Evolutionary conservation across 1,284 basidiomycete genomes (phyloP).

Genomic region (Ustilago crameri): DNA sequence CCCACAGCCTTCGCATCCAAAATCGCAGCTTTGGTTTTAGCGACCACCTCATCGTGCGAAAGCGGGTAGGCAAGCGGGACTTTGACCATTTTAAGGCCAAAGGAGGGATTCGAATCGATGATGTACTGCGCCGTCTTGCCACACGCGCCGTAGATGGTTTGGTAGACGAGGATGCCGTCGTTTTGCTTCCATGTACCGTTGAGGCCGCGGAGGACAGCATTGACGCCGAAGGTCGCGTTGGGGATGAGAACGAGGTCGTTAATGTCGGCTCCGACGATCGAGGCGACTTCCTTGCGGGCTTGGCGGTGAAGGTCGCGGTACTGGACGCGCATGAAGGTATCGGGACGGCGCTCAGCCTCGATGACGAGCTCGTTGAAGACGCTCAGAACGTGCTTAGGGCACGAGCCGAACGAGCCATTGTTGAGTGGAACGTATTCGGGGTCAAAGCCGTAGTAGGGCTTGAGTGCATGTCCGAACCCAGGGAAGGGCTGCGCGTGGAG

Average conservation of each 20-base stretch:
- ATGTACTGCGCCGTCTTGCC: conserved; percentile 58
- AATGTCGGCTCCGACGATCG: conserved; percentile 17
- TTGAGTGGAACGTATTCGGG: conserved; percentile 34
- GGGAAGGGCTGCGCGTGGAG: conserved; percentile 30
- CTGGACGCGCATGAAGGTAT: conserved; percentile 27
- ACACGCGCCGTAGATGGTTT: conserved; percentile 65
- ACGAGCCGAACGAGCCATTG: conserved; percentile 47
- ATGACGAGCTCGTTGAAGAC: conserved; percentile 20
- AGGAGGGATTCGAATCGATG: conserved; percentile 54
- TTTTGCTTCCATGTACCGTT: conserved; percentile 53
- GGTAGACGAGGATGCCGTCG: conserved; percentile 58
- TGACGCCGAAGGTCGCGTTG: conserved; percentile 66
- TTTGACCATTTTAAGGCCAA: conserved; percentile 52
- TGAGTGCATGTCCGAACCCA: conserved; percentile 33
- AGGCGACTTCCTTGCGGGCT: conserved; percentile 22
- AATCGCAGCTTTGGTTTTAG: conserved; percentile 49
- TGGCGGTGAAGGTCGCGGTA: conserved; percentile 17
- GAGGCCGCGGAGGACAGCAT: conserved; percentile 59
- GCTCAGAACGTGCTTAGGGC: conserved; percentile 40
- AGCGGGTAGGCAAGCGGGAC: conserved; percentile 60
- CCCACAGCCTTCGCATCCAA: conserved; percentile 18
- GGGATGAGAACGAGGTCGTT: conserved; percentile 63
- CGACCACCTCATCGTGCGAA: conserved; percentile 59
- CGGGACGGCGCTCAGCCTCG: conserved; percentile 33
- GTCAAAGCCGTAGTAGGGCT: conserved; percentile 37